Conservation (phyloP, 441 rosid species). For the Populus hybrid region DNA sequence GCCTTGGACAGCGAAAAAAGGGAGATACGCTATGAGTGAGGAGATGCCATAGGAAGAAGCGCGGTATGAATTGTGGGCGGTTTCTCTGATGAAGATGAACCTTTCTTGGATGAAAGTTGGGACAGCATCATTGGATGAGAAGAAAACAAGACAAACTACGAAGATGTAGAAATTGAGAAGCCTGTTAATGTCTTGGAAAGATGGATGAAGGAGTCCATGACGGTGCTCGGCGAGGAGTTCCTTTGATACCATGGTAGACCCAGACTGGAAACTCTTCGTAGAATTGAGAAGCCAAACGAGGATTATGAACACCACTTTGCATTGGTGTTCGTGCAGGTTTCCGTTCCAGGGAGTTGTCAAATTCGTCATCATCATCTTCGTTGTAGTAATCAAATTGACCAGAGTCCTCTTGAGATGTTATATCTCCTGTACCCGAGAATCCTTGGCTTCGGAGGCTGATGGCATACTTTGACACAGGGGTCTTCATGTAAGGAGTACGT, state of each 20-base stretch:
- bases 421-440: conserved; percentile 30
- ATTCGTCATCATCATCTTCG: conserved; percentile 10
- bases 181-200: conserved; percentile 38
- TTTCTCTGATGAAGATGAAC: too few relatives aligned
- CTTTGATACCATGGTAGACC: conserved; percentile 52
- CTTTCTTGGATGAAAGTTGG: too few relatives aligned
- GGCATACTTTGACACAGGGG: conserved; percentile 33
- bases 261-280: conserved; percentile 60
- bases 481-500: conserved; percentile 25
- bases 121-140: conserved; percentile 58
- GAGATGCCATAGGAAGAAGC: too few relatives aligned
- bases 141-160: conserved; percentile 54
- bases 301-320: conserved; percentile 37
- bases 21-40: too few relatives aligned
- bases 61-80: too few relatives aligned
- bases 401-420: conserved; percentile 29
- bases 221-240: conserved; percentile 51
- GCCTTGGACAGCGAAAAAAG: too few relatives aligned
- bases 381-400: conserved; percentile 16
- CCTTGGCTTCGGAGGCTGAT: conserved; percentile 44
- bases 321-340: conserved; percentile 38
- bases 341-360: conserved; percentile 51
- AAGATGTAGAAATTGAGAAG: conserved; percentile 68
- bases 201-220: conserved; percentile 48
- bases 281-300: conserved; percentile 63